Base-by-base conservation (phyloP, 371 early-diverging fungal genomes). In the Mucor racemosus region DNA sequence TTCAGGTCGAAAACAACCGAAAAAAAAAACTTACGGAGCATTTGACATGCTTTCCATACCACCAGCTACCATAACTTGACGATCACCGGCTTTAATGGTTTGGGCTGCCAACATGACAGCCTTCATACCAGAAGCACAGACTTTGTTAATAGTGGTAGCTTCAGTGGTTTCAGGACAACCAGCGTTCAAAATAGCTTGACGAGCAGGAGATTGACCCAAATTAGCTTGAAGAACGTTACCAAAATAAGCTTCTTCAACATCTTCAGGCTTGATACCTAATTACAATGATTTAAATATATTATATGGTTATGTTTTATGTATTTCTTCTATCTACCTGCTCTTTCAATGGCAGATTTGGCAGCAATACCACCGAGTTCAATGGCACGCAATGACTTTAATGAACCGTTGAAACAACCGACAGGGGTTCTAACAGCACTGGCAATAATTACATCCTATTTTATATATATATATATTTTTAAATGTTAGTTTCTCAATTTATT, bases 41-140 rank as follows among this genome's bases (percentile, higher is more conserved):
- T 95, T 95, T 61, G 91, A 90, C 97, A 98, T 97, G 82, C 92
- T 92, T 75, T 98, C 97, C 93, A 93, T 95, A 56, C 98, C 97
- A 68, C 97, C 98, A 44, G 95, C 95, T 17, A 96, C 80, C 83
- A 95, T 90, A 42, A 85, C 72, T 15, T 84, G 68, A 70, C 85
- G 84, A 48, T 81, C 82, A 31, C 88, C 90, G 21, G 81, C 74
- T 72, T 85, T 81, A 67, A 90, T 84, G 60, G 77, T 81, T 69
- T 91, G 92, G 8, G 92, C 75, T 14, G 91, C 93, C 73, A 93
- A 65, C 79, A 87, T 91, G 42, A 92, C 81, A 3, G 94, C 85
- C 81, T 98, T 97, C 93, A 96, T 90, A 21, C 96, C 98, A 7
- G 93, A 93, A 9, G 95, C 96, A 78, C 98, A 98, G 19, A 96